Base-by-base conservation (phyloP, 1,284 basidiomycete genomes). In the Fomitopsis palustris region DNA sequence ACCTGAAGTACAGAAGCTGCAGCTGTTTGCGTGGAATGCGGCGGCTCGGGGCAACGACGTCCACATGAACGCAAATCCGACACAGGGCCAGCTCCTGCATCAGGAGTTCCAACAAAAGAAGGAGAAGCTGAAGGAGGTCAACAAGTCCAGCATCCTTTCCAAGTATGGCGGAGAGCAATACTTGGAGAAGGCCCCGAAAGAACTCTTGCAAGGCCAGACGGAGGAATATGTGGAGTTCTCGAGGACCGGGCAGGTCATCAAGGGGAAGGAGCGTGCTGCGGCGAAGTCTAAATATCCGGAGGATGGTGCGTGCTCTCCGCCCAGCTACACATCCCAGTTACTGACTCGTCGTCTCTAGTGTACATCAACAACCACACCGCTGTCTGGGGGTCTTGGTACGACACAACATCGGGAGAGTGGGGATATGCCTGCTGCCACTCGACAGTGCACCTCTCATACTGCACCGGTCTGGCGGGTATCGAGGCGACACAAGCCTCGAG, bases 191-290 rank as follows among this genome's bases (percentile, higher is more conserved):
- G 87, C 88, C 9, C 95, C 97, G 9, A 89, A 87, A 69, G 96
- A 99, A 76, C 80, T 99, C 37, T 74, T 95, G 39, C 86, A 88
- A 61, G 97, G 97, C 0, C 96, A 98, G 77, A 96, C 95, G 35
- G 97, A 99, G 74, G 85, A 96, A 62, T 99, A 99, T 65, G 92
- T 98, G 51, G 97, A 99, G 77, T 99, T 98, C 75, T 96, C 94
- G 58, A 81, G 94, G 60, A 86, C 92, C 4, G 97, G 97, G 23
- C 88, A 93, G 71, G 81, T 98, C 57, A 83, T 98, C 67, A 95
- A 93, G 75, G 96, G 97, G n/a, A 84, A 86, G 63, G 95, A 98
- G 75, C 82, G 86, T 56, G 92, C 87, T 0, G 93, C 92, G 73
- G 85, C 85, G 16, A 83, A 83, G 67, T 96, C 93, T 42, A 98